Percentiles rank a stretch among this genome's conserved stretches.
These are phyloP conservation scores for Fusarium veterinarium DNA, from an alignment of 2,329 filamentous ascomycete genomes.

Conservation along the genomic window DNA sequence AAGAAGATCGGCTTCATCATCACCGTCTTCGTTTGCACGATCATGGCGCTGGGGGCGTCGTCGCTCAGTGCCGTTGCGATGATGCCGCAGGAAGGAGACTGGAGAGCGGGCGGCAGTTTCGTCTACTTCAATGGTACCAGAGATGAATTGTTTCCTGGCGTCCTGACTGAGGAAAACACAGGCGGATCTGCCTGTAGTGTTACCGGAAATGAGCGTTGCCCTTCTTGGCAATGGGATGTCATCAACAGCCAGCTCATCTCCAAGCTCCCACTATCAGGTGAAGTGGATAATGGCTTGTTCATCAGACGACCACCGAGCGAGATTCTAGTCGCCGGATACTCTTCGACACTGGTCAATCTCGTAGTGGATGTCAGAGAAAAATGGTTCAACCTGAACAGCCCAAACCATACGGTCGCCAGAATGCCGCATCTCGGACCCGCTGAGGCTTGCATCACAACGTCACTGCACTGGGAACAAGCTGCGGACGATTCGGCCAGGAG, in stretches of 20 bases:
- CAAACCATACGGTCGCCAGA: conserved; percentile 32
- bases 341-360: conserved; percentile 19
- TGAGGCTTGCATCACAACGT: conserved; percentile 30
- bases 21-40: conserved; percentile 22
- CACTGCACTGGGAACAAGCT: conserved; percentile 36
- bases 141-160: conserved; percentile 20
- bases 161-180: conserved; percentile 17
- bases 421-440: conserved; percentile 36
- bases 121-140: conserved; percentile 31
- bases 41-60: conserved; percentile 33
- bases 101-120: conserved; percentile 32
- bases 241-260: conserved; percentile 33
- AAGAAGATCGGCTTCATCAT: conserved; percentile 34
- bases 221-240: conserved; percentile 40
- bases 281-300: conserved; percentile 26
- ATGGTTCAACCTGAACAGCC: conserved; percentile 26
- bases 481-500: conserved; percentile 19
- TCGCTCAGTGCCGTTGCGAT: conserved; percentile 39
- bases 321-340: conserved; percentile 21
- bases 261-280: conserved; percentile 23
- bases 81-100: conserved; percentile 39
- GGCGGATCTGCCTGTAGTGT: conserved; percentile 11
- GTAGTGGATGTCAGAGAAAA: conserved; percentile 31
- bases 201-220: conserved; percentile 28
- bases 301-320: conserved; percentile 24